phyloP scores from a whole-genome alignment of 371 early-diverging fungal species.

The Thermomucor indicae-seudaticae region DNA sequence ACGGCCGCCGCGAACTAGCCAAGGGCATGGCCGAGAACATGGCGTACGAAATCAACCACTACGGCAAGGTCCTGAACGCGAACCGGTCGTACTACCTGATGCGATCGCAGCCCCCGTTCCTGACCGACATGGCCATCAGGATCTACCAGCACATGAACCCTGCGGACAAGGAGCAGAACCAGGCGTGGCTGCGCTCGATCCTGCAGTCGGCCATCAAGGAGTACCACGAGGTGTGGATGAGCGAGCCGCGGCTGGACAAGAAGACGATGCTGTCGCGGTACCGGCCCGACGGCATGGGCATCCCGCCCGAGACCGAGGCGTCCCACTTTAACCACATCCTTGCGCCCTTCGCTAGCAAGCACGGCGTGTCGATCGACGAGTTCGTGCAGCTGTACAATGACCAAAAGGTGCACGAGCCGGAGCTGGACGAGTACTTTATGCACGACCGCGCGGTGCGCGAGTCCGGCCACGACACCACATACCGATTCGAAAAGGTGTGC shows the following conservation, averaged over 20 bases:
- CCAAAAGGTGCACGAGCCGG: constrained; percentile 68
- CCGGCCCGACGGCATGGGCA: constrained; percentile 86
- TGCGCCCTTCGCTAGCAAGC: constrained; percentile 75
- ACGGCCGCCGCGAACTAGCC: constrained; percentile 79
- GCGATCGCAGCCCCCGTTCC: constrained; percentile 96
- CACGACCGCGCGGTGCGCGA: constrained; percentile 97
- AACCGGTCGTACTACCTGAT: constrained; percentile 95
- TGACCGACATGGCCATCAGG: constrained; percentile 92
- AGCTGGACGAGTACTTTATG: constrained; percentile 91
- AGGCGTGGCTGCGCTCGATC: constrained; percentile 74
- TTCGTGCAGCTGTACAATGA: constrained; percentile 68
- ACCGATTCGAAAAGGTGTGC: constrained; percentile 88
- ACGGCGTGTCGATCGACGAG: constrained; percentile 65
- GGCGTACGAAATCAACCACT: constrained; percentile 91
- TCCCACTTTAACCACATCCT: constrained; percentile 91
- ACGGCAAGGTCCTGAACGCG: constrained; percentile 97
- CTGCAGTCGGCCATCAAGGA: constrained; percentile 88
- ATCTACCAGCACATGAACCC: constrained; percentile 64
- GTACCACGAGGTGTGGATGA: constrained; percentile 90
- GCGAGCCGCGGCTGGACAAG: constrained; percentile 72
- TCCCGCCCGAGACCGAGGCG: constrained; percentile 97
- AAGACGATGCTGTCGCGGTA: constrained; percentile 80
- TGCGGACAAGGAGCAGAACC: constrained; percentile 50
- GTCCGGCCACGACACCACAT: constrained; percentile 96
- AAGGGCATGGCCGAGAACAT: constrained; percentile 97